Percentiles rank a stretch among this genome's conserved stretches.
Conservation (phyloP, 768 basidiomycete genomes). For the Royoungia palumana region DNA sequence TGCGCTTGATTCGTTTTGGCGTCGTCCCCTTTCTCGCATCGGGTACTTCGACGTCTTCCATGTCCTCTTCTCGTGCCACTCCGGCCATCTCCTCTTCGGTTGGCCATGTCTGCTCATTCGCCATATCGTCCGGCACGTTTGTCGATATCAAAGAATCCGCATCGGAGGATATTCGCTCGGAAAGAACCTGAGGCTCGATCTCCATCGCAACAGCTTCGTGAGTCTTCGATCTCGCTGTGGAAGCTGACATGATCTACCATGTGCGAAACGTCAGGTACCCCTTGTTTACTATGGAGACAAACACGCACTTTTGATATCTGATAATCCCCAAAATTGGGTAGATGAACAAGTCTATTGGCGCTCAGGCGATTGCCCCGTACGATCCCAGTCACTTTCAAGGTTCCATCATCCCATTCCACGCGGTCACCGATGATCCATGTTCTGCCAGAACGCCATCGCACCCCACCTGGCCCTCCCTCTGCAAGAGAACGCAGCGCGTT, state of each 20-base stretch:
- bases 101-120: slow-evolving; percentile 98
- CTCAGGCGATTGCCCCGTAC: slow-evolving; percentile 76
- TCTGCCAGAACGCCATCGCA: slow-evolving; percentile 81
- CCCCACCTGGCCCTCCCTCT: slow-evolving; percentile 78
- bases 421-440: slow-evolving; percentile 74
- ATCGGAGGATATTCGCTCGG: slow-evolving; percentile 56
- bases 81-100: slow-evolving; percentile 91
- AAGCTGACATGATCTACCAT: slow-evolving; percentile 67
- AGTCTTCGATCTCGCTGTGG: slow-evolving; percentile 36
- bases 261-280: not conserved
- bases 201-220: slow-evolving; percentile 54
- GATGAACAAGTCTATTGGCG: slow-evolving; percentile 80
- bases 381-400: slow-evolving; percentile 74
- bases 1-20: slow-evolving; percentile 71
- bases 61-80: slow-evolving; percentile 19
- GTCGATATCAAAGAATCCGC: slow-evolving; percentile 86
- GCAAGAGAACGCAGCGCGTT: slow-evolving; percentile 75
- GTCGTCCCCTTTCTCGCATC: slow-evolving; percentile 72
- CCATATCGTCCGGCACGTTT: slow-evolving; percentile 85
- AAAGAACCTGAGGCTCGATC: slow-evolving; percentile 57
- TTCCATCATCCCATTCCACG: slow-evolving; percentile 59
- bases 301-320: slow-evolving; percentile 68
- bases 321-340: slow-evolving; percentile 88
- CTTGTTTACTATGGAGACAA: not conserved
- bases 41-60: slow-evolving; percentile 39